Conservation (phyloP, 139 green algal genomes). For the Volvox reticuliferus region DNA sequence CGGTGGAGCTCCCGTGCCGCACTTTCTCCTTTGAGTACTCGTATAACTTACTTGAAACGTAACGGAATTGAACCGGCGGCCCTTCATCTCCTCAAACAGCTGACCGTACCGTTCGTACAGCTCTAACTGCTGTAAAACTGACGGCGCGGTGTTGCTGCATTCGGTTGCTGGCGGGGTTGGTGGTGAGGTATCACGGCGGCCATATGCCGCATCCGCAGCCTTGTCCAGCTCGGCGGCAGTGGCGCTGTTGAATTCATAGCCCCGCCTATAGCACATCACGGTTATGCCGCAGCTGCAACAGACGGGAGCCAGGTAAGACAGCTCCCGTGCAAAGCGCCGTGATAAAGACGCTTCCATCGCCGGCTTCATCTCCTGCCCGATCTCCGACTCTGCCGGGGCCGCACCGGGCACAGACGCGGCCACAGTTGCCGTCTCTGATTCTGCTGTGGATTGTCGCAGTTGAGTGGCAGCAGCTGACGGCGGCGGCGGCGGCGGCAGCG, state of each 20-base stretch:
- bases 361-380: neutral
- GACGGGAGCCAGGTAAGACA: neutral
- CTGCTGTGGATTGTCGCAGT: neutral
- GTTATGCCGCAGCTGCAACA: neutral
- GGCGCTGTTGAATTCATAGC: neutral
- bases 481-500: neutral
- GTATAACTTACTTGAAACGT: constrained; percentile 23
- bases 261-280: neutral
- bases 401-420: neutral
- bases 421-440: neutral
- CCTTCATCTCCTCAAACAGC: constrained; percentile 36
- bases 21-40: no score
- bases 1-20: no score
- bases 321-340: neutral
- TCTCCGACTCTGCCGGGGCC: neutral
- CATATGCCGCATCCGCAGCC: no score
- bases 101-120: constrained; percentile 22
- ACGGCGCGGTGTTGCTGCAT: neutral
- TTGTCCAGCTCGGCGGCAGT: neutral
- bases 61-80: neutral
- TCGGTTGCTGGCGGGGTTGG: neutral
- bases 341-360: neutral
- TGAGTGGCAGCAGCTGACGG: neutral
- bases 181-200: no score
- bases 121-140: neutral